Conservation (phyloP, 495 filamentous ascomycete species). For the Talaromyces nanjingensis region DNA sequence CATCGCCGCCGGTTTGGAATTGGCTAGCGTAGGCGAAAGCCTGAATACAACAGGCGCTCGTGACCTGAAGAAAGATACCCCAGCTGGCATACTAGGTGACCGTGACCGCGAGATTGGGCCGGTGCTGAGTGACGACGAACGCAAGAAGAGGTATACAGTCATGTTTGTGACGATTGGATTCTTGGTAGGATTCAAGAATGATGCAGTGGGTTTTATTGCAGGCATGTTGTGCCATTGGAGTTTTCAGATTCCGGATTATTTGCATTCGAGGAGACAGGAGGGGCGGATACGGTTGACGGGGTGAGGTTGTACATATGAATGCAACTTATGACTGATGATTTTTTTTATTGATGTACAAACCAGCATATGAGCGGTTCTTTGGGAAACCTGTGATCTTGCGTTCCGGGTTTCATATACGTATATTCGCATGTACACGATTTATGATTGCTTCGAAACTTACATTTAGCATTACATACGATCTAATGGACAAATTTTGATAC, state of each 20-base stretch:
- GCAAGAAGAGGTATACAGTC: conserved; percentile 67
- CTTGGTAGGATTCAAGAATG: conserved; percentile 81
- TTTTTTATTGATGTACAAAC: background rate
- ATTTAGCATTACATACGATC: background rate
- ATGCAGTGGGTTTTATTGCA: conserved; percentile 76
- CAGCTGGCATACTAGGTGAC: conserved; percentile 27
- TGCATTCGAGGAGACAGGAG: conserved; percentile 28
- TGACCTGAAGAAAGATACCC: conserved; percentile 41
- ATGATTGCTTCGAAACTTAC: background rate
- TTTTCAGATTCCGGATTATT: conserved; percentile 29
- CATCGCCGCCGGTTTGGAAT: conserved; percentile 76
- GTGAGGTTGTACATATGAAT: conserved; percentile 1
- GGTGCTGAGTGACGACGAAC: conserved; percentile 51
- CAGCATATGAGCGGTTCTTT: background rate
- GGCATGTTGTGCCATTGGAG: conserved; percentile 67
- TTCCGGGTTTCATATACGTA: background rate
- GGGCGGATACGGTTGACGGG: conserved; percentile 25
- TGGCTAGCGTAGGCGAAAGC: conserved; percentile 75
- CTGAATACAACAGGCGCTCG: conserved; percentile 62
- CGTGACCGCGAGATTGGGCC: conserved; percentile 28
- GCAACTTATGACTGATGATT: background rate
- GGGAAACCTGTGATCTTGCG: background rate
- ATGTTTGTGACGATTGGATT: conserved; percentile 82
- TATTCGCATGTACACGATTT: background rate
- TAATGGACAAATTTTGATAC: background rate